Base-by-base conservation (phyloP, 1,284 basidiomycete genomes). In the Mrakiaceae sp. region DNA sequence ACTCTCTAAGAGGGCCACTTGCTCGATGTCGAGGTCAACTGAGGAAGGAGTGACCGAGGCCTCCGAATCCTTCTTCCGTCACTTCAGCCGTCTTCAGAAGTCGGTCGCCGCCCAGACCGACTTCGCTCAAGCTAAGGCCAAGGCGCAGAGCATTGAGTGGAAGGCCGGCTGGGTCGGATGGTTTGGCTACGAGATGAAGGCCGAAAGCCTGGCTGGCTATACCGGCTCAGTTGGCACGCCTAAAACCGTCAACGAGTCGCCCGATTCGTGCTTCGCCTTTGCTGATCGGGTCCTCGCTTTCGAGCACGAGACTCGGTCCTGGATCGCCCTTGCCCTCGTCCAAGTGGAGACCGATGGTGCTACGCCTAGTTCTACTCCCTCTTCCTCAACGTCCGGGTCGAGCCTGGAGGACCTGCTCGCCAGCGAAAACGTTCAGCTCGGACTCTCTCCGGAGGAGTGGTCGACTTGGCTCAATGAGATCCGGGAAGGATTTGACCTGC, bases 181-280 rank as follows among this genome's bases (percentile, higher is more conserved):
- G 71, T 79, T 80, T 70, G 78, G 77, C 1, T 82, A 82, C 69
- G 81, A 82, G 70, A 80, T 82, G 79, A 80, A 80, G 70, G 73
- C 75, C 63, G 79, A 81, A 64, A 76, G 76, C 53, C 67, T 81
- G 60, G 70, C 69, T 6, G 74, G 76, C 16, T 76, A 76, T 63
- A 47, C 14, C 62, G 43, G 9, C 14, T 5, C 43, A 7, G 12
- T 54, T 3, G 12, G 10, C 40, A 55, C 39, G 16, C 42, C 14
- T 43, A 57, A 55, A 27, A 40, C 16, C 27, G 27, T 27, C 5
- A 16, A 48, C 58, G 55, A 46, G 43, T 57, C 56, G 39, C 58
- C 67, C 42, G 75, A 77, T 57, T 75, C 75, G 0, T 71, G 72
- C 59, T 76, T 75, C 69, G 74, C 77, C 0, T 78, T 79, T 68